These are phyloP conservation scores for Tricholoma sp. DNA, from an alignment of 768 basidiomycete species.

Conservation along the genomic window DNA sequence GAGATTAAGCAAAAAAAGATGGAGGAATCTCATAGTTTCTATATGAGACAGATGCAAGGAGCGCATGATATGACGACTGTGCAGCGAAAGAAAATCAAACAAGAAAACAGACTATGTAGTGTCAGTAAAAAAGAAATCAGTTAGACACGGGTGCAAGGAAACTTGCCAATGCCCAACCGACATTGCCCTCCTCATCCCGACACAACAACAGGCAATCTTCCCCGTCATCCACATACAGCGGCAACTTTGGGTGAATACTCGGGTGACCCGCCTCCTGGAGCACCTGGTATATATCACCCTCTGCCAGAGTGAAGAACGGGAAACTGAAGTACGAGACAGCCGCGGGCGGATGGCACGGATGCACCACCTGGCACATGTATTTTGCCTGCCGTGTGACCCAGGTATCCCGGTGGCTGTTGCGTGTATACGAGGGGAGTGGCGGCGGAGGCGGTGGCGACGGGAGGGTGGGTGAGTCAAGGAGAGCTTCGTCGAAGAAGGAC, in stretches of 20 bases:
- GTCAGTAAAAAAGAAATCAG: background rate
- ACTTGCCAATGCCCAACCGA: constrained; percentile 82
- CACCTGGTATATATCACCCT: constrained; percentile 61
- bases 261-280: constrained; percentile 79
- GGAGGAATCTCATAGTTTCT: background rate
- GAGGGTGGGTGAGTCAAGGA: constrained; percentile 7
- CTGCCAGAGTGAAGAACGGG: constrained; percentile 70
- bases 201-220: constrained; percentile 80
- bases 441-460: constrained; percentile 11
- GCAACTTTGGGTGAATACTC: constrained; percentile 64
- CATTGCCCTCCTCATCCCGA: constrained; percentile 45
- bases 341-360: constrained; percentile 60
- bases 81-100: background rate
- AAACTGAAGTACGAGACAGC: constrained; percentile 65
- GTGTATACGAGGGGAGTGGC: constrained; percentile 11
- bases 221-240: constrained; percentile 69
- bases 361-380: constrained; percentile 66
- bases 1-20: background rate
- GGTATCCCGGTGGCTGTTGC: constrained; percentile 28
- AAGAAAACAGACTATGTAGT: background rate
- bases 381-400: constrained; percentile 46
- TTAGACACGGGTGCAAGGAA: constrained; percentile 56
- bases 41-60: background rate
- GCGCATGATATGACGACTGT: background rate
- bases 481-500: constrained; percentile 24